These are phyloP conservation scores for Rhodomyrtus psidioides DNA, from an alignment of 441 rosid species.

Conservation along the genomic window DNA sequence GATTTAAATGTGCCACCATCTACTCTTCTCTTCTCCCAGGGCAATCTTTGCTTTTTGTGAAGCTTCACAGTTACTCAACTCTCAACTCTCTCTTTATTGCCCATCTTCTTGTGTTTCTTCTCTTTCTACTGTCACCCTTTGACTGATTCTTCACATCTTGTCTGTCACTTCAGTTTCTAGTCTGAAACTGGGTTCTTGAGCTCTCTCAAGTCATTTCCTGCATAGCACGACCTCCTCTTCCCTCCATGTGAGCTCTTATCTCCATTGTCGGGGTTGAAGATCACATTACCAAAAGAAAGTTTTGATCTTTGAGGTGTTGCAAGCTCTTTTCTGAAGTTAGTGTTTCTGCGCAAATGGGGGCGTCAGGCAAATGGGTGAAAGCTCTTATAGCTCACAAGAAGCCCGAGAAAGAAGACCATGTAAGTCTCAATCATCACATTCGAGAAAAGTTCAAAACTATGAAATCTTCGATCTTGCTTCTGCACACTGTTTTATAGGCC, in stretches of 20 bases:
- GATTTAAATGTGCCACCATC: neutral
- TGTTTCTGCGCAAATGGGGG: constrained; percentile 47
- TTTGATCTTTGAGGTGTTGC: neutral
- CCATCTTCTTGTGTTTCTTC: neutral
- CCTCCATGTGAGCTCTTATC: neutral
- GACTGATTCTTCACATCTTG: neutral
- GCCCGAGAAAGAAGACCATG: constrained; percentile 36
- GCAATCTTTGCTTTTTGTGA: neutral
- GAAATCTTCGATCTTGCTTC: neutral
- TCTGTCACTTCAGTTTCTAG: neutral
- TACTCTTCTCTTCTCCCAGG: neutral
- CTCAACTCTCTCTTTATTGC: neutral
- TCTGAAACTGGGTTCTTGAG: neutral
- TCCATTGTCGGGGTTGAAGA: neutral
- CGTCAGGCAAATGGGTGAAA: constrained; percentile 77
- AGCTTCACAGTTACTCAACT: neutral
- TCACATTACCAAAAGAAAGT: neutral
- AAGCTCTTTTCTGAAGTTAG: neutral
- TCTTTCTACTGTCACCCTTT: neutral
- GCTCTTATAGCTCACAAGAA: constrained; percentile 51
- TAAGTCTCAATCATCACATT: constrained; percentile 12
- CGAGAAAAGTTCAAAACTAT: neutral
- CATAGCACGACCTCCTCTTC: neutral
- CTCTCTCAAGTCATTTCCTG: neutral
- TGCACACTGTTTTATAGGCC: neutral